These are phyloP conservation scores for Penicillium sp. DNA, from an alignment of 2,329 filamentous ascomycete genomes.

Conservation along the genomic window DNA sequence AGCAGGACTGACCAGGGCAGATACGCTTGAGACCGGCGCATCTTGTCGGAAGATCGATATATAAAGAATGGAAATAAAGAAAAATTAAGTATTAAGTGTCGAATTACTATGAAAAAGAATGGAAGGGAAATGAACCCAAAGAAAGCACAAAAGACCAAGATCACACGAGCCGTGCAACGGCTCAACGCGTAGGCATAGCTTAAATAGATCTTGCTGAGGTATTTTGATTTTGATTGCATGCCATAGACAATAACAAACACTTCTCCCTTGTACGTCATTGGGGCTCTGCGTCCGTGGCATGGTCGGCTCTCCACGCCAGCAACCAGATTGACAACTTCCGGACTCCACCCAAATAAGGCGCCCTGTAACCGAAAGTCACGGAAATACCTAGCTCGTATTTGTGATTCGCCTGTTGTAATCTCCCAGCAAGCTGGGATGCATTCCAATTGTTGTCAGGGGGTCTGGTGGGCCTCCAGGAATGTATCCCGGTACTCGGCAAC, in stretches of 20 bases:
- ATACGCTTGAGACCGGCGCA: constrained; percentile 27
- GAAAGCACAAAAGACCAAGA: constrained; percentile 6
- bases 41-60: constrained; percentile 7
- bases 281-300: constrained; percentile 16
- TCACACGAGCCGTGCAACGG: neutral
- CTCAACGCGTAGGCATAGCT: neutral
- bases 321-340: neutral
- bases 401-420: constrained; percentile 11
- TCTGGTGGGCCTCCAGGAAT: constrained; percentile 19
- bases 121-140: constrained; percentile 10
- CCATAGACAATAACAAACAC: constrained; percentile 17
- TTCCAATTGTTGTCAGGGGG: constrained; percentile 27
- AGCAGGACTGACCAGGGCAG: constrained; percentile 29
- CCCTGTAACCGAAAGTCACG: neutral
- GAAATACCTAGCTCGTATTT: neutral
- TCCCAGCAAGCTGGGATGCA: constrained; percentile 9
- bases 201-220: constrained; percentile 17
- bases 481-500: neutral
- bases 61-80: neutral
- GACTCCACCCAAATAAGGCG: neutral
- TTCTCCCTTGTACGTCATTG: constrained; percentile 5
- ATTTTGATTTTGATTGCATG: constrained; percentile 13
- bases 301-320: constrained; percentile 18
- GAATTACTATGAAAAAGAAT: constrained; percentile 7
- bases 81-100: constrained; percentile 15